Conservation (phyloP, 306 rosid species). For the Quillaja saponaria region DNA sequence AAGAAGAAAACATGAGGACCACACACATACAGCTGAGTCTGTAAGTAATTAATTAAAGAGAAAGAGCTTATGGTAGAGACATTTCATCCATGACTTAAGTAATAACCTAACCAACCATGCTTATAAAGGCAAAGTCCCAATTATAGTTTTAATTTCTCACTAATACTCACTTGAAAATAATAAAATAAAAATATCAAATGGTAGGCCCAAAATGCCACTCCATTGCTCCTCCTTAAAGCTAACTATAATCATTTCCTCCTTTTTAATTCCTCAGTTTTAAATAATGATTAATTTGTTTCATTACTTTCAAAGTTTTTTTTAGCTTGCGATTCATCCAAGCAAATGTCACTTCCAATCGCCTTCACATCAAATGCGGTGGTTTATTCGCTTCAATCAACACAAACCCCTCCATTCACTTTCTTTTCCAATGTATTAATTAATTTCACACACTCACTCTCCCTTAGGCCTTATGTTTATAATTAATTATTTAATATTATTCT, state of each 20-base stretch:
- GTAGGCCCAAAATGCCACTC: slow-evolving; percentile 62
- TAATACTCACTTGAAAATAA: slow-evolving; percentile 37
- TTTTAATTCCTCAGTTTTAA: slow-evolving; percentile 47
- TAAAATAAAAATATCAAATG: too few species aligned
- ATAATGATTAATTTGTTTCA: slow-evolving; percentile 56
- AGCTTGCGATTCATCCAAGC: slow-evolving; percentile 98
- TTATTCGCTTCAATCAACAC: slow-evolving; percentile 73
- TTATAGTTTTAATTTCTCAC: slow-evolving; percentile 15
- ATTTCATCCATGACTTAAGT: slow-evolving; percentile 93
- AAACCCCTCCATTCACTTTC: slow-evolving; percentile 16
- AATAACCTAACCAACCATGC: slow-evolving; percentile 79
- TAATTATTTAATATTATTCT: background rate
- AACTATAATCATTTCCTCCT: slow-evolving; percentile 63
- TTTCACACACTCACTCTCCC: too few species aligned
- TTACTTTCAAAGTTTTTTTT: slow-evolving; percentile 57
- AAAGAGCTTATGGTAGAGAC: slow-evolving; percentile 59
- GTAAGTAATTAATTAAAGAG: too few species aligned
- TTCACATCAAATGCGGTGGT: slow-evolving; percentile 79
- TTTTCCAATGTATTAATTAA: slow-evolving; percentile 23
- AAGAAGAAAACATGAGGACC: slow-evolving; percentile 32
- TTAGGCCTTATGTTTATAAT: background rate
- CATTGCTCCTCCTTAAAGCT: slow-evolving; percentile 97
- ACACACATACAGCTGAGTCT: too few species aligned
- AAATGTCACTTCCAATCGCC: slow-evolving; percentile 62
- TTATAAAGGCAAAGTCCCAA: slow-evolving; percentile 53